These are phyloP conservation scores for Phytophthora sp. DNA, from an alignment of 352 stramenopile genomes.

Conservation along the genomic window DNA sequence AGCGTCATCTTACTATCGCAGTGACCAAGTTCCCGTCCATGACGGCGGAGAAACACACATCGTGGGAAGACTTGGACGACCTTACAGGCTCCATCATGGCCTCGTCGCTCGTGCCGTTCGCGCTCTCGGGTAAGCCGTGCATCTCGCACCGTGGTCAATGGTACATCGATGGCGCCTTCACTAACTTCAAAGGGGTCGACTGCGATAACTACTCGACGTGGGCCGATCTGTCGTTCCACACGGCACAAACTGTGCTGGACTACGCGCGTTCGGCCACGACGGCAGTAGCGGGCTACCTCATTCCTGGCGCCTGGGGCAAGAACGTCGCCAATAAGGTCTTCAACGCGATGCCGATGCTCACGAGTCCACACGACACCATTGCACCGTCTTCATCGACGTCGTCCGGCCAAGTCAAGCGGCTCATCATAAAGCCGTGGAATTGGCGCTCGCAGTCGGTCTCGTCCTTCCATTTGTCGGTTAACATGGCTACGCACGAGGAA, in stretches of 20 bases:
- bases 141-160: slow-evolving; percentile 65
- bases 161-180: slow-evolving; percentile 78
- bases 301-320: slow-evolving; percentile 53
- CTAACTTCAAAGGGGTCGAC: slow-evolving; percentile 75
- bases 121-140: slow-evolving; percentile 64
- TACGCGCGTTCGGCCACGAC: slow-evolving; percentile 45
- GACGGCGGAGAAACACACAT: slow-evolving; percentile 55
- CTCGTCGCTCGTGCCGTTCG: slow-evolving; percentile 72
- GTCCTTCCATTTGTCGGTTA: slow-evolving; percentile 66
- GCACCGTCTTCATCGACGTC: slow-evolving; percentile 25
- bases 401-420: slow-evolving; percentile 27
- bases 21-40: slow-evolving; percentile 73
- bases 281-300: slow-evolving; percentile 44
- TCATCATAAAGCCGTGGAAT: slow-evolving; percentile 71
- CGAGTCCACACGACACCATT: slow-evolving; percentile 56
- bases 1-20: slow-evolving; percentile 55
- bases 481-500: slow-evolving; percentile 55
- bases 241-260: slow-evolving; percentile 51
- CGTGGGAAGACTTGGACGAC: slow-evolving; percentile 63
- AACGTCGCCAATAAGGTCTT: slow-evolving; percentile 53
- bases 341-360: slow-evolving; percentile 47
- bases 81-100: slow-evolving; percentile 71
- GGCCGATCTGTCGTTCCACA: slow-evolving; percentile 63
- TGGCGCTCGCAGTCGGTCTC: slow-evolving; percentile 59
- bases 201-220: slow-evolving; percentile 65